Base-by-base conservation (phyloP, 192 early-diverging fungal species). In the Jimgerdemannia lactiflua region DNA sequence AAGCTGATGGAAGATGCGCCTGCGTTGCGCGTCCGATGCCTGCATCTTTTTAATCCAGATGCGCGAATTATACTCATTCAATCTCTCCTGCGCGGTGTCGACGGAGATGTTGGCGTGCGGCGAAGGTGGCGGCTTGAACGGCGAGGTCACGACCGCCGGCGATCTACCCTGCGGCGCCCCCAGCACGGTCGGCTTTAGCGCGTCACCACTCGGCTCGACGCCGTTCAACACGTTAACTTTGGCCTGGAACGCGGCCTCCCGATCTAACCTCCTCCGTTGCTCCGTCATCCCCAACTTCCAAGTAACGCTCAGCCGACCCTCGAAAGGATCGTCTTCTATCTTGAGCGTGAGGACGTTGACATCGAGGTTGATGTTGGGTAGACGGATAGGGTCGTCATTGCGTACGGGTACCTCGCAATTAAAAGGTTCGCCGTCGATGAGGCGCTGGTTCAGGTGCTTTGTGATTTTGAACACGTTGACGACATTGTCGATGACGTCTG, bases 251-350 rank as follows among this genome's bases (percentile, higher is more conserved):
- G 84, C 84, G 42, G 71, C 77, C 65, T 79, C 70, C 0, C 80
- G 74, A 20, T 68, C 82, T n/a, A 82, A 44, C 39, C 84, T 71
- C 6, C 67, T 64, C 9, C 42, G 17, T 59, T 86, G 84, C 65
- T 86, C 80, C n/a, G 70, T 10, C 0, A 78, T 19, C 18, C 84
- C 84, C 8, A 80, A 69, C 68, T 70, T 76, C 75, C 80, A 82
- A 19, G 79, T 84, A 7, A 74, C 18, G 20, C 80, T 70, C 43
- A 86, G 42, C 29, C 73, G 43, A 42, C 71, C 73, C 73, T 86
- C 84, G 67, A 86, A 84, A 18, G 84, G 84, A 73, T 86, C 82
- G 59, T 86, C 84, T 39, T 86, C 82, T 40, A 86, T 59, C 3
- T 80, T 67, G 14, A 86, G 67, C 0, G 77, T 79, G 17, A 86